Percentiles rank a stretch among this genome's conserved stretches.
Conservation (phyloP, 164 flowering plant species). For the Stephania yunnanensis region DNA sequence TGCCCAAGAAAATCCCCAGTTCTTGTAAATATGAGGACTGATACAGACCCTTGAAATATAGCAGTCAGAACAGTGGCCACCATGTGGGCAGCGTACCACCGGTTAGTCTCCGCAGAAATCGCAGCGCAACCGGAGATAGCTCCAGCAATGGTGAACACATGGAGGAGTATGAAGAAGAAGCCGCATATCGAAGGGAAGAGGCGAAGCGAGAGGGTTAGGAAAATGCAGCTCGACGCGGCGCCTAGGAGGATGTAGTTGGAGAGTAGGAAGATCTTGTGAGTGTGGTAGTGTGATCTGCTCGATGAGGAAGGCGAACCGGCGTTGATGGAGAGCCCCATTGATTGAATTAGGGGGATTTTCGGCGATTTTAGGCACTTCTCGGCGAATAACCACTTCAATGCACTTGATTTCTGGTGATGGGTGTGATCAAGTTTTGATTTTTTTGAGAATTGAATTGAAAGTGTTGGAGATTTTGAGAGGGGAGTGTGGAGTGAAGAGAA, state of each 20-base stretch:
- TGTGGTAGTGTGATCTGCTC: conserved; percentile 30
- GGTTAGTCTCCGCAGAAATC: conserved; percentile 34
- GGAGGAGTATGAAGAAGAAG: conserved; percentile 75
- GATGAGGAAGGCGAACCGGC: conserved; percentile 4
- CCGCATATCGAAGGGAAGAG: conserved; percentile 60
- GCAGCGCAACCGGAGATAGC: conserved; percentile 49
- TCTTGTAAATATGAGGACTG: conserved; percentile 57
- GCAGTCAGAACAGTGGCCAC: conserved; percentile 65
- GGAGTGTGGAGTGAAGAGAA: conserved; percentile 1
- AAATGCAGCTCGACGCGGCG: conserved; percentile 79
- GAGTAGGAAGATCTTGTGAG: conserved; percentile 64
- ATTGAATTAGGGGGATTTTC: neutral
- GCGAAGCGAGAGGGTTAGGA: conserved; percentile 75
- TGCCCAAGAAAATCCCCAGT: conserved; percentile 43
- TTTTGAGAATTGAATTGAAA: neutral
- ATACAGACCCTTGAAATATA: conserved; percentile 69
- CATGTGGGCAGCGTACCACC: conserved; percentile 70
- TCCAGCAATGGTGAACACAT: conserved; percentile 47
- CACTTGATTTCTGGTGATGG: neutral
- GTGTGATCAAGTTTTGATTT: neutral
- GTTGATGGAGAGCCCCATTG: conserved; percentile 30
- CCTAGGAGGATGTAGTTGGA: conserved; percentile 76
- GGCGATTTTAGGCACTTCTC: neutral
- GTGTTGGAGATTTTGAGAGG: neutral
- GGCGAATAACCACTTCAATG: neutral